A percentile compares a stretch with the other conserved stretches of the same genome.
These are phyloP conservation scores for Colletotrichum tabaci DNA, from an alignment of 2,329 filamentous ascomycete species.

Conservation along the genomic window DNA sequence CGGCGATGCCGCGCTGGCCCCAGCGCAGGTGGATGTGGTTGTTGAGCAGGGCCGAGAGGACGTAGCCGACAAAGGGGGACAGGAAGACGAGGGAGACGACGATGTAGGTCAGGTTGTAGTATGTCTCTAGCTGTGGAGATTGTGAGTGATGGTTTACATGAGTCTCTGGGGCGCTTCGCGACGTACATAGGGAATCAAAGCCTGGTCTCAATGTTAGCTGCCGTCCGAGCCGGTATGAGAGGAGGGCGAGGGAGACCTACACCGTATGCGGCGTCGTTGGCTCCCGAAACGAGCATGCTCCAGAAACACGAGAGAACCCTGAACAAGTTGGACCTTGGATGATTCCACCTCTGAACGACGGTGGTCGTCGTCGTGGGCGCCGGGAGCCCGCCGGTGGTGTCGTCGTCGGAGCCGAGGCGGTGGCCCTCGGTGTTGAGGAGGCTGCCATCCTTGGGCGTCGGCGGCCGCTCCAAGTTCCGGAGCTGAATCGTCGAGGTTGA, in stretches of 20 bases:
- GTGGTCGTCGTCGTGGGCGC: conserved; percentile 24
- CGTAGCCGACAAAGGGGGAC: conserved; percentile 76
- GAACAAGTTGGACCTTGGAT: conserved; percentile 62
- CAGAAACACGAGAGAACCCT: conserved; percentile 69
- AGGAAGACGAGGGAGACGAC: conserved; percentile 77
- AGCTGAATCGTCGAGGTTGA: conserved; percentile 33
- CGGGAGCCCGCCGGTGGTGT: not conserved
- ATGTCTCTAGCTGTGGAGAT: conserved; percentile 51
- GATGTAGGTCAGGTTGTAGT: conserved; percentile 74
- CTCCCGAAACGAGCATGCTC: conserved; percentile 70
- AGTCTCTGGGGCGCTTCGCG: conserved; percentile 35
- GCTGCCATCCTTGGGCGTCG: conserved; percentile 11
- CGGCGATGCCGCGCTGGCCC: conserved; percentile 71
- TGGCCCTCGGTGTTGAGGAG: conserved; percentile 32
- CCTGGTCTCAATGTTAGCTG: conserved; percentile 49
- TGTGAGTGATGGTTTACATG: conserved; percentile 45
- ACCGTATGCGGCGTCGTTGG: conserved; percentile 72
- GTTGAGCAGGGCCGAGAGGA: conserved; percentile 72
- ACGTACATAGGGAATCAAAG: conserved; percentile 67
- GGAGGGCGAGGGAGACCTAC: conserved; percentile 53
- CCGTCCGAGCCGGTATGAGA: not conserved
- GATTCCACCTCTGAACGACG: conserved; percentile 62
- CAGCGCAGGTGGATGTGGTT: conserved; percentile 59
- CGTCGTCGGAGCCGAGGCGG: conserved; percentile 7
- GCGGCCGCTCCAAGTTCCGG: conserved; percentile 11